A percentile compares a stretch with the other conserved stretches of the same genome.
These are phyloP conservation scores for Bryoerythrophyllum caledonicum DNA, from an alignment of 225 moss, liverwort and hornwort species.

Conservation along the genomic window DNA sequence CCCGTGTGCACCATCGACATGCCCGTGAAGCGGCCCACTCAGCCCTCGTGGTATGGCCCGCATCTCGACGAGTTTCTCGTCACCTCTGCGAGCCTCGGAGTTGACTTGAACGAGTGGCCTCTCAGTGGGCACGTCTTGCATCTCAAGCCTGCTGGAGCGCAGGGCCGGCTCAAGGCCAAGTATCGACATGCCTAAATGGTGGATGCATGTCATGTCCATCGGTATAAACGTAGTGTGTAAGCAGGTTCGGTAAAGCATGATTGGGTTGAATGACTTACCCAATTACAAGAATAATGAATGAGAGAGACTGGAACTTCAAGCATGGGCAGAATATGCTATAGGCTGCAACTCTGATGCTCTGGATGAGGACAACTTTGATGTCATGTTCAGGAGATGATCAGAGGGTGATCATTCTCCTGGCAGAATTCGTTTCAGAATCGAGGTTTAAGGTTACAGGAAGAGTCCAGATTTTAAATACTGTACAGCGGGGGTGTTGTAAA, in stretches of 20 bases:
- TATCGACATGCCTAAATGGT: constrained; percentile 17
- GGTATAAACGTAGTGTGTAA: not conserved
- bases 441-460: not conserved
- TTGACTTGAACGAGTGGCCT: constrained; percentile 50
- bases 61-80: constrained; percentile 66
- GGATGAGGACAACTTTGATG: not conserved
- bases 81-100: constrained; percentile 64
- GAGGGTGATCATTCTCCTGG: not conserved
- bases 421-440: not conserved
- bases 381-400: not conserved
- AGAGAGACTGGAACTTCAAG: too few relatives aligned
- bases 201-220: not conserved
- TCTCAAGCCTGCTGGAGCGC: constrained; percentile 52
- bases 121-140: constrained; percentile 69
- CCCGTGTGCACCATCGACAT: constrained; percentile 49
- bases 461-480: not conserved
- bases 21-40: constrained; percentile 82
- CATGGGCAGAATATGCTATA: not conserved
- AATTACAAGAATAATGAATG: not conserved
- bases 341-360: not conserved
- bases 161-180: constrained; percentile 66
- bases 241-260: not conserved
- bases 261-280: not conserved
- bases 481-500: constrained; percentile 7
- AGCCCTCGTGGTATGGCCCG: constrained; percentile 77